A percentile compares a stretch with the other conserved stretches of the same genome.
Conservation (phyloP, 2,329 filamentous ascomycete genomes). For the Trichoderma hamatum region DNA sequence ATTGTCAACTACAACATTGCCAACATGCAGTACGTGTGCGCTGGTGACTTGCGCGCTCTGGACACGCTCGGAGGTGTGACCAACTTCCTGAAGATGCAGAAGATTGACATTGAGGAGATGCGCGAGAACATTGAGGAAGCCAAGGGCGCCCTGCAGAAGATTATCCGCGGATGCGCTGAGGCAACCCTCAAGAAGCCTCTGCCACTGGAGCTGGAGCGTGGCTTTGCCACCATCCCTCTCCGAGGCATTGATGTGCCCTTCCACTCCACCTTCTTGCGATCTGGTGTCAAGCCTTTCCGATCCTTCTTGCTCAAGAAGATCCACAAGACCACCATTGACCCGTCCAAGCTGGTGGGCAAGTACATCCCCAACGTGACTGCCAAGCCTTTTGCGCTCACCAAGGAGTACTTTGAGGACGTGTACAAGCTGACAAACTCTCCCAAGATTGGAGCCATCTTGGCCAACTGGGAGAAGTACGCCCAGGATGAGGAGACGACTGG, state of each 20-base stretch:
- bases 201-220: slow-evolving; percentile 87
- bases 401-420: slow-evolving; percentile 99
- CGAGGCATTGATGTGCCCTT: slow-evolving; percentile 98
- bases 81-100: slow-evolving; percentile 95
- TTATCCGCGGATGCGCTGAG: slow-evolving; percentile 86
- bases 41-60: slow-evolving; percentile 70
- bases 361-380: slow-evolving; percentile 99
- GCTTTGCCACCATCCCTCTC: slow-evolving; percentile 95
- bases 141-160: slow-evolving; percentile 84
- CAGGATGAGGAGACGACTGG: slow-evolving; percentile 50
- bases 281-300: slow-evolving; percentile 98
- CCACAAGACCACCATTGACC: slow-evolving; percentile 98
- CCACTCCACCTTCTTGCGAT: slow-evolving; percentile 97
- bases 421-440: slow-evolving; percentile 87
- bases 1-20: slow-evolving; percentile 96
- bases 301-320: slow-evolving; percentile 99
- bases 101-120: slow-evolving; percentile 94
- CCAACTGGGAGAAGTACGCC: slow-evolving; percentile 79
- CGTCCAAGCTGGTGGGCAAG: slow-evolving; percentile 93
- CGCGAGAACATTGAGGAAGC: slow-evolving; percentile 90
- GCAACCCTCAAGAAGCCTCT: slow-evolving; percentile 86
- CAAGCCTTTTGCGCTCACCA: slow-evolving; percentile 90
- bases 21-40: slow-evolving; percentile 76
- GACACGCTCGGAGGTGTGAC: slow-evolving; percentile 77
- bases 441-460: slow-evolving; percentile 76